Evolutionary conservation across 2,329 filamentous ascomycete species (phyloP).

Genomic region (Karstenula rhodostoma): DNA sequence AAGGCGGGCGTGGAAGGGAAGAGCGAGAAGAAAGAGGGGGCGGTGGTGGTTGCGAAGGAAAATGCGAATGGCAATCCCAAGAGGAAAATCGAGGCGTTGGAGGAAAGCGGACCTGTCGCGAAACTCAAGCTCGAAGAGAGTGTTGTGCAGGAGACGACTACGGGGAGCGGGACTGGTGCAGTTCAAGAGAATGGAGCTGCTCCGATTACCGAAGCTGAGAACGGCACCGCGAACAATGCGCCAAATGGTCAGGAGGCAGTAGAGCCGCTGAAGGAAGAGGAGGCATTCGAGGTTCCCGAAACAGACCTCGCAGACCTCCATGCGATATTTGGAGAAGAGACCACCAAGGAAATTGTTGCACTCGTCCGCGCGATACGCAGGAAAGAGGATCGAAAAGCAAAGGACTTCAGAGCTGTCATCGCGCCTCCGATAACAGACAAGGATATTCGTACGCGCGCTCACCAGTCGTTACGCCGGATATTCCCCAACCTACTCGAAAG

Average conservation of each 20-base stretch:
- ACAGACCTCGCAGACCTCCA: conserved; percentile 50
- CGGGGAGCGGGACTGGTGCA: conserved; percentile 14
- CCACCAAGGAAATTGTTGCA: conserved; percentile 59
- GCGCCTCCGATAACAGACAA: conserved; percentile 67
- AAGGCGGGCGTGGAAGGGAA: conserved; percentile 49
- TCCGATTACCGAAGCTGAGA: conserved; percentile 9
- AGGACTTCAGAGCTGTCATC: conserved; percentile 62
- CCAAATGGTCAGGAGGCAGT: neutral
- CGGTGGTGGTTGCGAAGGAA: conserved; percentile 21
- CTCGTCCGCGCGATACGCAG: conserved; percentile 64
- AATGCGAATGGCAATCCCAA: conserved; percentile 28
- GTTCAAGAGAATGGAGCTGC: conserved; percentile 9
- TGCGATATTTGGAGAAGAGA: conserved; percentile 61
- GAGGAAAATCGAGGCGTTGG: conserved; percentile 32
- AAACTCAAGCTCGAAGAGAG: conserved; percentile 9
- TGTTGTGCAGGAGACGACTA: conserved; percentile 19
- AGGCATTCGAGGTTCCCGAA: conserved; percentile 42
- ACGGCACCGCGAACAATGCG: neutral
- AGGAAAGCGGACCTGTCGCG: neutral
- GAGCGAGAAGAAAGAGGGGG: conserved; percentile 45
- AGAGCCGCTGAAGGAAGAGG: conserved; percentile 7
- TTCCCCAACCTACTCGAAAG: conserved; percentile 83
- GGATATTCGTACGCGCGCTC: conserved; percentile 67
- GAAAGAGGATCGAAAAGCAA: conserved; percentile 63
- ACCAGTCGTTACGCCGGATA: conserved; percentile 75